These are phyloP conservation scores for Myochromella boudieri DNA, from an alignment of 768 basidiomycete genomes.

Conservation along the genomic window DNA sequence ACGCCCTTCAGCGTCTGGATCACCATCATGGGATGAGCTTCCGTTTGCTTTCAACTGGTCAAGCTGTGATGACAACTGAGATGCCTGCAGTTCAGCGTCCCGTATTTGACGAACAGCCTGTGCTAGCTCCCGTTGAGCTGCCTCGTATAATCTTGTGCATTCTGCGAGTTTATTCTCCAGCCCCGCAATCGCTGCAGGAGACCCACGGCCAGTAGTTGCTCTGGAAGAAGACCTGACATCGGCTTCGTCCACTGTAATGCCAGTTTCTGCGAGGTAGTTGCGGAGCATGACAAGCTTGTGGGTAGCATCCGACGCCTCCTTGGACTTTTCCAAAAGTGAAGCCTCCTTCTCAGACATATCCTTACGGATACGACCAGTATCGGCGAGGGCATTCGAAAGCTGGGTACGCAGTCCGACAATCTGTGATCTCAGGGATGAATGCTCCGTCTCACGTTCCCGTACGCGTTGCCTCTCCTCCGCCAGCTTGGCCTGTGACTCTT, in stretches of 20 bases:
- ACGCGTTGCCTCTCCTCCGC: conserved; percentile 64
- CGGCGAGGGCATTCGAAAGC: conserved; percentile 64
- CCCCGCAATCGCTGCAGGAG: conserved; percentile 55
- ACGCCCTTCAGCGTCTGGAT: conserved; percentile 32
- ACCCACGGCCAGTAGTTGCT: conserved; percentile 34
- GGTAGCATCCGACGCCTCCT: conserved; percentile 66
- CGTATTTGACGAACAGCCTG: conserved; percentile 64
- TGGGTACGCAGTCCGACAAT: conserved; percentile 73
- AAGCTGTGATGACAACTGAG: conserved; percentile 62
- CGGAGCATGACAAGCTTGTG: conserved; percentile 79
- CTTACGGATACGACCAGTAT: conserved; percentile 68
- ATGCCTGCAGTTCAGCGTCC: conserved; percentile 73
- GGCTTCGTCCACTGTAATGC: conserved; percentile 76
- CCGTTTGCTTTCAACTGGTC: conserved; percentile 62
- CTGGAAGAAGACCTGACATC: conserved; percentile 49
- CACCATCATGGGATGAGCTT: conserved; percentile 40
- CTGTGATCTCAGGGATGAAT: conserved; percentile 67
- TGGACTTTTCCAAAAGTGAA: conserved; percentile 59
- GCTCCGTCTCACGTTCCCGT: conserved; percentile 64
- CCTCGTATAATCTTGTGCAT: conserved; percentile 67
- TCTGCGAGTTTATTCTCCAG: conserved; percentile 80
- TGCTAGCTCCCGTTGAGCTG: conserved; percentile 73
- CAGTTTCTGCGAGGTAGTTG: conserved; percentile 86
- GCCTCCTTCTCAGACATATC: conserved; percentile 67
- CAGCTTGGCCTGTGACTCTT: conserved; percentile 66